Evolutionary conservation across 1,284 basidiomycete species (phyloP).

Genomic region (Leccinum holopus): DNA sequence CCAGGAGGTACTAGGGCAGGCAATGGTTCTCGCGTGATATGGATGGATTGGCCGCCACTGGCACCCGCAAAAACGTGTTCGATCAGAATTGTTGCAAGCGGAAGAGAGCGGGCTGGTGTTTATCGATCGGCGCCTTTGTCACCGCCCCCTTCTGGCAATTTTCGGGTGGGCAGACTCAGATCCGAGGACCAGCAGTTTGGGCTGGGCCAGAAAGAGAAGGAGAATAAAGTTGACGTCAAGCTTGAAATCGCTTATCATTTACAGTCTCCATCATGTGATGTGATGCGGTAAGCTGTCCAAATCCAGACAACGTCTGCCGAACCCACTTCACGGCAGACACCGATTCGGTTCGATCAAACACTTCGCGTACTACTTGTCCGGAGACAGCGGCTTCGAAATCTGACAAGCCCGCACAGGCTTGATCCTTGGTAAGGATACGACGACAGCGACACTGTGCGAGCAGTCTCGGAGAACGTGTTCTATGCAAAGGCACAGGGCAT

Average conservation of each 20-base stretch:
- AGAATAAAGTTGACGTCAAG: slow-evolving; percentile 23
- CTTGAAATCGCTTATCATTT: slow-evolving; percentile 19
- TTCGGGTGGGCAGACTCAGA: slow-evolving; percentile 6
- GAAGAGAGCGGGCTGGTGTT: slow-evolving; percentile 17
- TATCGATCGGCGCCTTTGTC: slow-evolving; percentile 34
- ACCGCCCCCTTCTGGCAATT: slow-evolving; percentile 13
- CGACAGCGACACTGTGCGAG: not conserved
- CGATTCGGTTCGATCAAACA: slow-evolving; percentile 23
- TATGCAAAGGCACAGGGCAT: not conserved
- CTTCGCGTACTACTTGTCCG: slow-evolving; percentile 17
- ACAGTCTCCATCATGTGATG: slow-evolving; percentile 16
- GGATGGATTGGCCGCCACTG: slow-evolving; percentile 17
- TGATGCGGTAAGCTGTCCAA: slow-evolving; percentile 13
- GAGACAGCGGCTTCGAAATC: slow-evolving; percentile 4
- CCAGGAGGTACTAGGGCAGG: not conserved
- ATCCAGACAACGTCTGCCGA: not conserved
- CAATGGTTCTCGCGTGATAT: slow-evolving; percentile 21
- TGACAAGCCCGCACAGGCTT: not conserved
- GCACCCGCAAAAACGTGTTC: slow-evolving; percentile 7
- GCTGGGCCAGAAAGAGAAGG: slow-evolving; percentile 2
- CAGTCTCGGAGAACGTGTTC: not conserved
- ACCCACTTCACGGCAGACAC: slow-evolving; percentile 10
- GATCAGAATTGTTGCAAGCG: slow-evolving; percentile 14
- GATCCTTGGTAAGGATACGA: not conserved
- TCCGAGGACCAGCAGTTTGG: slow-evolving; percentile 29